Base-by-base conservation (phyloP, 805 yeast species). In the Brettanomyces nanus region DNA sequence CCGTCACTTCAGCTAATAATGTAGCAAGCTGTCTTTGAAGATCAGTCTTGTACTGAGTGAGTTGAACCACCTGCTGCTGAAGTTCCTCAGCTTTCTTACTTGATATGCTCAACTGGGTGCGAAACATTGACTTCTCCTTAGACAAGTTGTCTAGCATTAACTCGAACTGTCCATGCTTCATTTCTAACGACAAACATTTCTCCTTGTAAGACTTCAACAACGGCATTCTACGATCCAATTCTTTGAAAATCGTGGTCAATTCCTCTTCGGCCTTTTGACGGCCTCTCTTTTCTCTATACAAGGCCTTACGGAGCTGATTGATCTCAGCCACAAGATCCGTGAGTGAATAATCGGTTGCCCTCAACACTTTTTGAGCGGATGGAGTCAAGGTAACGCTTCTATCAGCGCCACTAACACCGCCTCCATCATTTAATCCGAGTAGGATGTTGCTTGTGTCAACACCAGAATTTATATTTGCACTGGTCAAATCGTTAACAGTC, bases 11-110 rank as follows among this genome's bases (percentile, higher is more conserved):
- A 13, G 81, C 71, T 28, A 90, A 65, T 27, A 87, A 66, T 35
- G 69, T 71, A 47, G 84, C 85, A n/a, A 92, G 71, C 55, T 90
- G 97, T 31, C 78, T 75, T 5, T 94, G 84, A 28, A 90, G 62
- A 51, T 90, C 97, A 21, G 69, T 61, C 31, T 80, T 72, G 45
- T 80, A 77, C 40, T 70, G 73, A 32, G 70, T 67, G 44, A 82
- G 55, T 4, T 72, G 61, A 13, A 54, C 59, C 11, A 70, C 52
- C 46, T 76, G 80, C 19, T 62, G 55, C 44, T 68, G 69, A 31
- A 63, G 56, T 38, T 75, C 81, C 10, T 58, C 52, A 25, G 54
- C 45, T 34, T 56, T 62, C 35, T 51, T 56, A 20, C 43, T 47
- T 20, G 57, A 45, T n/a, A 47, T 38, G 13, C 44, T 53, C 10